phyloP scores from a whole-genome alignment of 768 basidiomycete genomes.

The Phanerochaete carnosa region DNA sequence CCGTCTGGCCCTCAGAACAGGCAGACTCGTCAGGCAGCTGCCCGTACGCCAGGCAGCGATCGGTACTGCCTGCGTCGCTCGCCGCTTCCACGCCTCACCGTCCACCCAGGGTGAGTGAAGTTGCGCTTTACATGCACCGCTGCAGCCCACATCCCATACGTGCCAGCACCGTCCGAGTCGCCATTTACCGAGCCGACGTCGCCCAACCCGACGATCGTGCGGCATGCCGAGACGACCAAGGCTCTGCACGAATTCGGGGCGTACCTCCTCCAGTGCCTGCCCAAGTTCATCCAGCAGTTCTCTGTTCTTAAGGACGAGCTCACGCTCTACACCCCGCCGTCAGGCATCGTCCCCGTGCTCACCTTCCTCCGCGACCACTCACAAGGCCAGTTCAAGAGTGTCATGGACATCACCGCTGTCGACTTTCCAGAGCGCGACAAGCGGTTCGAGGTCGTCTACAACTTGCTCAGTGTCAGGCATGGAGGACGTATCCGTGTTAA shows the following conservation, averaged over 20 bases:
- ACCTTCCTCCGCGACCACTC: slow-evolving; percentile 94
- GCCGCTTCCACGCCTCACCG: slow-evolving; percentile 39
- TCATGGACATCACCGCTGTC: slow-evolving; percentile 93
- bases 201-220: slow-evolving; percentile 75
- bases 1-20: slow-evolving; percentile 42
- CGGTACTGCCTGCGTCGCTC: slow-evolving; percentile 26
- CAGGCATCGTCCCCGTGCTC: slow-evolving; percentile 78
- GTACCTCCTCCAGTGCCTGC: slow-evolving; percentile 88
- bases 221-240: slow-evolving; percentile 70
- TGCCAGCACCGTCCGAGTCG: slow-evolving; percentile 51
- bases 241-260: slow-evolving; percentile 89
- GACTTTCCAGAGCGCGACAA: slow-evolving; percentile 93
- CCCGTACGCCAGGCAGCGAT: slow-evolving; percentile 29
- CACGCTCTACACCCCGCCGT: slow-evolving; percentile 81
- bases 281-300: slow-evolving; percentile 98
- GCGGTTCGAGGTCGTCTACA: slow-evolving; percentile 96
- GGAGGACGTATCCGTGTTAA: slow-evolving; percentile 91
- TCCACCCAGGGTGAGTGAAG: slow-evolving; percentile 42
- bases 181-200: slow-evolving; percentile 92
- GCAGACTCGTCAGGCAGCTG: slow-evolving; percentile 39
- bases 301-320: slow-evolving; percentile 96
- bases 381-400: slow-evolving; percentile 89
- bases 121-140: background rate
- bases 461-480: slow-evolving; percentile 77
- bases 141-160: background rate